Base-by-base conservation (phyloP, 2,329 filamentous ascomycete species). In the Lachnellula suecica region DNA sequence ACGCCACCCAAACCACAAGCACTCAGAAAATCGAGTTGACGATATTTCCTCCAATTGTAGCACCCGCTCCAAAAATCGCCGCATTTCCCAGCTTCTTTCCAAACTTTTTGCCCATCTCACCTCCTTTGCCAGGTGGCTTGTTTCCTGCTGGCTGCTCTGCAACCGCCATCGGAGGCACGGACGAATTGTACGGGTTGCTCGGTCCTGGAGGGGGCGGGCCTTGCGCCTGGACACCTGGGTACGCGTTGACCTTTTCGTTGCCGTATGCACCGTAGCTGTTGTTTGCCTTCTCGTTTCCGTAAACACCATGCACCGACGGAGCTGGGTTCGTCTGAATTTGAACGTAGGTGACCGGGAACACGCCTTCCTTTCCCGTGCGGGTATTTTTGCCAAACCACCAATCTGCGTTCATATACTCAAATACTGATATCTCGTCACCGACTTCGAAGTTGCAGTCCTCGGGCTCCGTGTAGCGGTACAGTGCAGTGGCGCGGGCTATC, bases 371-470 rank as follows among this genome's bases (percentile, higher is more conserved):
- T 51, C 87, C 87, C 8, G 91, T 96, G 48, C 91, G 84, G 66
- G 87, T 77, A 72, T 96, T 96, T 63, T 82, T 83, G 61, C 93
- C 93, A 78, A 91, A 87, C 91, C 91, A 97, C 93, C 93, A 97
- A 72, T 97, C 92, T 57, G 86, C 84, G 72, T 97, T 97, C 87
- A 96, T 94, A 76, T 96, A 92, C 73, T 96, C 90, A 60, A 84
- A 82, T 20, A 97, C 88, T 53, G 83, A 81, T 62, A 97, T 79
- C 59, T 79, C 78, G 73, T 97, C 93, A 67, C 92, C 87, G 56
- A 87, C 85, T 67, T 90, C 83, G 54, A 97, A 83, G 2, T 82
- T 83, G 58, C 96, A 78, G 69, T 97, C 93, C 54, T 91, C 92
- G 37, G 87, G 79, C 8, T 87, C 89, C 29, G 79, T 80, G 76